These are phyloP conservation scores for Sanguinoderma infundibulare DNA, from an alignment of 1,284 basidiomycete species.

Conservation along the genomic window DNA sequence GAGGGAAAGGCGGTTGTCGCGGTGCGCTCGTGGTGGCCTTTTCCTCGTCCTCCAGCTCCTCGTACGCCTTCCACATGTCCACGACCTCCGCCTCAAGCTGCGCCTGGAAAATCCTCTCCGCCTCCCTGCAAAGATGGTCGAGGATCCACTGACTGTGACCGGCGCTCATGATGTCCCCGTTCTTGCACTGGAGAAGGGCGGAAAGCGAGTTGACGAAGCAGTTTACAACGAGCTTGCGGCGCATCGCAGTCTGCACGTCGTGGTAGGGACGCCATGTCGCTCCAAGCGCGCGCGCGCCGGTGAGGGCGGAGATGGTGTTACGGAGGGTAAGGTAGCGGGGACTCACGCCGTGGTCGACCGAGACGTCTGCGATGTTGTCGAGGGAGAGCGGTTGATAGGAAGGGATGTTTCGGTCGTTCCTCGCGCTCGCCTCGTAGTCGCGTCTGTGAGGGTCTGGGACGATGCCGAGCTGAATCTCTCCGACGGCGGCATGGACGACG, in stretches of 20 bases:
- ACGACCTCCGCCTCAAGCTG: constrained; percentile 47
- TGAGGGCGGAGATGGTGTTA: constrained; percentile 71
- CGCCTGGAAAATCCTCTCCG: constrained; percentile 59
- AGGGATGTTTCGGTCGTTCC: not conserved
- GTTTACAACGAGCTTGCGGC: constrained; percentile 88
- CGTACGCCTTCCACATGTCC: constrained; percentile 30
- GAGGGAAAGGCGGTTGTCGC: constrained; percentile 38
- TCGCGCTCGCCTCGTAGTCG: constrained; percentile 54
- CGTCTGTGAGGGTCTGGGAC: constrained; percentile 70
- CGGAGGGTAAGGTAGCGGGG: constrained; percentile 63
- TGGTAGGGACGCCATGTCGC: constrained; percentile 74
- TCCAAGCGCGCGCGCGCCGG: constrained; percentile 59
- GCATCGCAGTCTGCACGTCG: constrained; percentile 73
- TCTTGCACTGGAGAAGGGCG: constrained; percentile 80
- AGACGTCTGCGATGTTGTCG: constrained; percentile 55
- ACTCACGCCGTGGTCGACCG: constrained; percentile 23
- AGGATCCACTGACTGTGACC: constrained; percentile 49
- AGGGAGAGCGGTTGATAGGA: constrained; percentile 40
- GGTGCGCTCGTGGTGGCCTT: constrained; percentile 4
- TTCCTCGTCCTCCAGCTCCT: constrained; percentile 13
- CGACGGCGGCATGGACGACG: constrained; percentile 77
- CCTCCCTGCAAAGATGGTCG: constrained; percentile 60
- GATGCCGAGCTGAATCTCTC: constrained; percentile 80
- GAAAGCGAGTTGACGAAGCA: constrained; percentile 89
- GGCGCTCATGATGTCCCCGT: constrained; percentile 71